Percentiles rank a stretch among this genome's conserved stretches.
These are phyloP conservation scores for Metschnikowia henanensis DNA, from an alignment of 805 yeast species.

Conservation along the genomic window DNA sequence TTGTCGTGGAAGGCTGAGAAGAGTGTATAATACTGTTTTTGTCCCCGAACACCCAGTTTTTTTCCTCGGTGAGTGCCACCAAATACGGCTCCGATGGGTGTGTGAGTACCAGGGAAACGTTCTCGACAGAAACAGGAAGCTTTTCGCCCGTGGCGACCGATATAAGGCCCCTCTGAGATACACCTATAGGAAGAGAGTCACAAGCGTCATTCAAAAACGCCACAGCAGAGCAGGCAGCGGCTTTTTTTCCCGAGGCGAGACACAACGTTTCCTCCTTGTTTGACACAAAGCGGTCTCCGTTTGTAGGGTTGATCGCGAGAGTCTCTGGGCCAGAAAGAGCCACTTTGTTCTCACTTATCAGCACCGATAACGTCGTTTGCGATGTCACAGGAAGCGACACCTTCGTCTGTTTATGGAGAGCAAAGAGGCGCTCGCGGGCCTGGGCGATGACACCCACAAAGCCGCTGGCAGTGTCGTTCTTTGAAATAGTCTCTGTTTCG, in stretches of 20 bases:
- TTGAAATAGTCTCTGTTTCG: neutral
- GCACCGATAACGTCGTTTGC: conserved; percentile 15
- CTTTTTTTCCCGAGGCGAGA: conserved; percentile 3
- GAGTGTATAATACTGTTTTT: conserved; percentile 10
- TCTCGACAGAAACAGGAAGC: neutral
- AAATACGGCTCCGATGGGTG: conserved; percentile 18
- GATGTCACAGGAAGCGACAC: conserved; percentile 21
- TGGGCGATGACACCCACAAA: neutral
- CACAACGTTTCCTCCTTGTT: conserved; percentile 3
- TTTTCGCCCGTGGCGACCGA: conserved; percentile 2
- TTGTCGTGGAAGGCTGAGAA: conserved; percentile 12
- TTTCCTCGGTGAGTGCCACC: conserved; percentile 15
- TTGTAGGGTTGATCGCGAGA: conserved; percentile 4
- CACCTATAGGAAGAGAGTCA: conserved; percentile 5
- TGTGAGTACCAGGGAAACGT: conserved; percentile 4
- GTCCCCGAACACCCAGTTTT: conserved; percentile 11
- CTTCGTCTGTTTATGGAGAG: conserved; percentile 37
- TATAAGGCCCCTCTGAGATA: conserved; percentile 7
- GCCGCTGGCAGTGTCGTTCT: neutral
- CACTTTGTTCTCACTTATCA: conserved; percentile 5
- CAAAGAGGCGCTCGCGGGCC: conserved; percentile 36
- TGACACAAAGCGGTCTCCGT: conserved; percentile 1
- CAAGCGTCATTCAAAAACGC: conserved; percentile 9
- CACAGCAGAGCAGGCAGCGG: conserved; percentile 1
- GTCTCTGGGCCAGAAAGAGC: neutral